Conservation (phyloP, 23 red algal species). For the Gracilaria caudata region DNA sequence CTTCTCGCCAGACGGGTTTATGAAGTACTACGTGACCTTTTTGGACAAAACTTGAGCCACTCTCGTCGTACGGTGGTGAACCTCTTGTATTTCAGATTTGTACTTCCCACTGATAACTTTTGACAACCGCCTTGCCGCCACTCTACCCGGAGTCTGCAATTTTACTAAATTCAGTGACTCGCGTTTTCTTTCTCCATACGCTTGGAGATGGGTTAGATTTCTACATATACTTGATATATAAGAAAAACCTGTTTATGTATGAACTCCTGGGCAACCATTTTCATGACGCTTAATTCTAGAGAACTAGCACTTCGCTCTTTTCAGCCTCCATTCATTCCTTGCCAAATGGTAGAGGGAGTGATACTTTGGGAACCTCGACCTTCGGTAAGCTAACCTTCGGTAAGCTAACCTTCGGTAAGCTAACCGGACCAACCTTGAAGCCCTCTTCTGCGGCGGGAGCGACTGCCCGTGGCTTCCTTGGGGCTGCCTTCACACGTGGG, state of each 20-base stretch:
- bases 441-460: constrained; percentile 12
- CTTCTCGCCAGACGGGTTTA: neutral
- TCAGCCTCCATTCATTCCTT: constrained; percentile 19
- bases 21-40: too few species aligned
- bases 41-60: neutral
- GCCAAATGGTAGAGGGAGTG: constrained; percentile 53
- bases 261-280: neutral
- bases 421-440: constrained; percentile 38
- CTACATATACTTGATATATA: neutral
- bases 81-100: neutral
- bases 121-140: too few species aligned
- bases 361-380: constrained; percentile 25
- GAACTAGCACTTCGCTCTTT: neutral
- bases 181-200: too few species aligned
- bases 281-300: neutral
- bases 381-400: constrained; percentile 37
- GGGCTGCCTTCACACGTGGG: constrained; percentile 25
- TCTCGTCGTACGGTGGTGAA: neutral
- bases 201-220: too few species aligned
- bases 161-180: too few species aligned
- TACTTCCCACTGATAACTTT: neutral
- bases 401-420: constrained; percentile 18
- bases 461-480: constrained; percentile 12
- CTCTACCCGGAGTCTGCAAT: too few species aligned
- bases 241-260: constrained; percentile 21